Evolutionary conservation across 2,329 filamentous ascomycete genomes (phyloP).

Genomic region (Xylariaceae sp.): DNA sequence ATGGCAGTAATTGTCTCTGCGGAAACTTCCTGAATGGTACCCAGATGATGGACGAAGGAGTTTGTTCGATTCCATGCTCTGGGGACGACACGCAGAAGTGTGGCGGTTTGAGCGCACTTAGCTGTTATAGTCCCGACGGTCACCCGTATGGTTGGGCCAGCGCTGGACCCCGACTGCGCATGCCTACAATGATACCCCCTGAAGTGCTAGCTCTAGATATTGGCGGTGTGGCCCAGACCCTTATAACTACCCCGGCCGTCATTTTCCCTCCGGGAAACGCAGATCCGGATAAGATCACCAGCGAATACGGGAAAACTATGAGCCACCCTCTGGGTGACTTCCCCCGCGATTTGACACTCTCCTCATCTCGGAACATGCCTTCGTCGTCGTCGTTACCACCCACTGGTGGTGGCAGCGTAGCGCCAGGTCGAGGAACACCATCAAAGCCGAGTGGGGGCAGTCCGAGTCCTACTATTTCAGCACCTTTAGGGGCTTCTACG

Average conservation of each 20-base stretch:
- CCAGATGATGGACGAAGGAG: slow-evolving; percentile 38
- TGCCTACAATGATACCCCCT: slow-evolving; percentile 23
- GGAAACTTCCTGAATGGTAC: slow-evolving; percentile 37
- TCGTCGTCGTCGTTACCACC: slow-evolving; percentile 13
- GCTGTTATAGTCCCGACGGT: slow-evolving; percentile 39
- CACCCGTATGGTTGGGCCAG: slow-evolving; percentile 32
- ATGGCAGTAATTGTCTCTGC: slow-evolving; percentile 45
- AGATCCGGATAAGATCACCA: slow-evolving; percentile 20
- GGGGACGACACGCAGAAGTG: slow-evolving; percentile 45
- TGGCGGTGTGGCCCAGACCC: slow-evolving; percentile 26
- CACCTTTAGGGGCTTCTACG: background rate
- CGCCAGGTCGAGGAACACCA: slow-evolving; percentile 12
- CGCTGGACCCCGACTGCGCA: slow-evolving; percentile 25
- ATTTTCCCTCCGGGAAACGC: slow-evolving; percentile 23
- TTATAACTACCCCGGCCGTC: slow-evolving; percentile 22
- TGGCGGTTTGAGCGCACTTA: slow-evolving; percentile 44
- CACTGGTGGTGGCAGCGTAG: slow-evolving; percentile 7
- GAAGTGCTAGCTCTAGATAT: slow-evolving; percentile 22
- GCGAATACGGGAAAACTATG: slow-evolving; percentile 21
- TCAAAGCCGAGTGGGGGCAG: slow-evolving; percentile 8
- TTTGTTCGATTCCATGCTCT: slow-evolving; percentile 46
- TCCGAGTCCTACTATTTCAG: slow-evolving; percentile 1
- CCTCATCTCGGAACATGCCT: slow-evolving; percentile 7
- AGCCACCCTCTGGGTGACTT: slow-evolving; percentile 24
- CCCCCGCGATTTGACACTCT: slow-evolving; percentile 19